Conservation (phyloP, 306 rosid genomes). For the Spatholobus suberectus region DNA sequence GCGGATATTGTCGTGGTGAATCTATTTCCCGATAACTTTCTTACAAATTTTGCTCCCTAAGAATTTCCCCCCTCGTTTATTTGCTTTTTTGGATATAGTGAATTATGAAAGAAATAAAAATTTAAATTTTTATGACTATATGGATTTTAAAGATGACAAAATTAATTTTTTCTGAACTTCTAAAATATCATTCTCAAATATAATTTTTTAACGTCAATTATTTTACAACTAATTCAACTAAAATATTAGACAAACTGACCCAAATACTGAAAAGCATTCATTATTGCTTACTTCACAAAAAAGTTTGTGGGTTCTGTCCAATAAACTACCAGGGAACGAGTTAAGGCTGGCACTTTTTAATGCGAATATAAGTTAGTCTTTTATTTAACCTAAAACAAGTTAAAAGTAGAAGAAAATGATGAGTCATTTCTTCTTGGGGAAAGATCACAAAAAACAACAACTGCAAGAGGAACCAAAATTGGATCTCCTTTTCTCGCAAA, state of each 20-base stretch:
- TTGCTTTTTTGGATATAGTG: too few species aligned
- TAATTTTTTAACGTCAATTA: not conserved
- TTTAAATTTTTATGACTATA: too few species aligned
- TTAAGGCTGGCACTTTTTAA: not conserved
- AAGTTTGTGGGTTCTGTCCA: not conserved
- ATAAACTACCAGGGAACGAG: not conserved
- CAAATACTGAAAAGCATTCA: not conserved
- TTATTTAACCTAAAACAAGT: not conserved
- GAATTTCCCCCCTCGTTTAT: too few species aligned
- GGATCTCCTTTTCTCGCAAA: too few species aligned
- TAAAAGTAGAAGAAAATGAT: not conserved
- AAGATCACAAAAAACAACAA: too few species aligned
- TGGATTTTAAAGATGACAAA: too few species aligned
- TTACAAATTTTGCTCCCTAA: too few species aligned
- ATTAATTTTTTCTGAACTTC: not conserved
- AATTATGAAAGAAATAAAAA: too few species aligned
- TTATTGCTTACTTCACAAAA: not conserved
- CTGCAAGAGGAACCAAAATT: too few species aligned
- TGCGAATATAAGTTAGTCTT: not conserved
- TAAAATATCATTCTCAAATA: not conserved
- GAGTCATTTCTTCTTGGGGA: too few species aligned
- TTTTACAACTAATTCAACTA: not conserved
- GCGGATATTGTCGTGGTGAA: too few species aligned
- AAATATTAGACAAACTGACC: not conserved
- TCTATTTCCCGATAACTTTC: too few species aligned